A percentile compares a stretch with the other conserved stretches of the same genome.
Conservation (phyloP, 2,329 filamentous ascomycete genomes). For the Cercospora zeina region DNA sequence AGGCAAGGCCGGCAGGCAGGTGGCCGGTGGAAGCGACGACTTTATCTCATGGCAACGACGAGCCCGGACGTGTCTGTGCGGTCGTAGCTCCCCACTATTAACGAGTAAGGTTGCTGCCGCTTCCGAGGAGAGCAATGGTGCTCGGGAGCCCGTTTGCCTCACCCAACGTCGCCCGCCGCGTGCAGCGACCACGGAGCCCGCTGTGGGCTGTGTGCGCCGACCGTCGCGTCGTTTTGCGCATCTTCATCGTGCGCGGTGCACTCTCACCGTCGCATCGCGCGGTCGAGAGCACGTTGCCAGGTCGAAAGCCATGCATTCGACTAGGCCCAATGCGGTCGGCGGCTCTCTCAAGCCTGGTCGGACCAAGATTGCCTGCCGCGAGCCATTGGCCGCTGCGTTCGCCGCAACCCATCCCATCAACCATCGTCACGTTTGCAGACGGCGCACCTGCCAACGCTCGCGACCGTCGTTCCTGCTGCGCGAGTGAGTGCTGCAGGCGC, state of each 20-base stretch:
- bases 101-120: neutral
- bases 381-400: neutral
- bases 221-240: too few relatives aligned
- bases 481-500: neutral
- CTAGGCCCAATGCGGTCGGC: neutral
- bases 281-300: neutral
- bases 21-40: neutral
- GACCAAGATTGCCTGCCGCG: neutral
- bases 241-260: neutral
- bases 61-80: neutral
- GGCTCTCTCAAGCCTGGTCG: neutral
- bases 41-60: slow-evolving; percentile 3
- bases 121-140: neutral
- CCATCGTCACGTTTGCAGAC: neutral
- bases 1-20: neutral
- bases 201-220: neutral
- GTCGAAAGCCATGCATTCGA: neutral
- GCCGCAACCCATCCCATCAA: neutral
- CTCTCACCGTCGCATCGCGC: neutral
- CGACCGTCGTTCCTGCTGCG: neutral
- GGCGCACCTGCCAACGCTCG: neutral
- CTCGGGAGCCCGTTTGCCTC: neutral
- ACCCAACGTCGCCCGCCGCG: neutral
- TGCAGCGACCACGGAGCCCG: neutral
- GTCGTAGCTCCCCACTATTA: neutral